phyloP scores from a whole-genome alignment of 2,329 filamentous ascomycete species.

The Pseudocercospora macadamiae region DNA sequence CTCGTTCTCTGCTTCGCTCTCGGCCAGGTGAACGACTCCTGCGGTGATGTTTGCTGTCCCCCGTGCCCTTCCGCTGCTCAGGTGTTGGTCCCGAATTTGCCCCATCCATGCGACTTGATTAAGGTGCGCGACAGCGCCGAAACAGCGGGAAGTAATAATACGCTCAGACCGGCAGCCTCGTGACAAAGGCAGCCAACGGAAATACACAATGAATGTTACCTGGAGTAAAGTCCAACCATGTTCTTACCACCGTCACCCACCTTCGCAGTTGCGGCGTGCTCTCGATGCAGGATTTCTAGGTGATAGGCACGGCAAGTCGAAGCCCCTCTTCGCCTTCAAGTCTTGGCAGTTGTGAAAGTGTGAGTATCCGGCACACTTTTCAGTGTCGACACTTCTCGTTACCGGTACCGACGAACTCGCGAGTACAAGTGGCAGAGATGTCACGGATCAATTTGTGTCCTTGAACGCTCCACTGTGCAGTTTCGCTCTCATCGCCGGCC shows the following conservation, averaged over 20 bases:
- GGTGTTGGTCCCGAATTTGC: conserved; percentile 12
- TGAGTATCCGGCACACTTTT: neutral
- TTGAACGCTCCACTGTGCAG: neutral
- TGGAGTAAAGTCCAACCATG: neutral
- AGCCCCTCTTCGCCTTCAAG: neutral
- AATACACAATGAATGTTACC: conserved; percentile 5
- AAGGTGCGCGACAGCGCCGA: conserved; percentile 3
- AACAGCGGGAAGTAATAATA: neutral
- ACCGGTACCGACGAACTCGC: neutral
- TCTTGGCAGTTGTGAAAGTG: conserved; percentile 5
- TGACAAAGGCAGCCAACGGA: neutral
- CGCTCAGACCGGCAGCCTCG: neutral
- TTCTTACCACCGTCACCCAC: neutral
- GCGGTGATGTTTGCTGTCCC: conserved; percentile 9
- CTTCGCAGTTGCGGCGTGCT: neutral
- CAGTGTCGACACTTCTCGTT: neutral
- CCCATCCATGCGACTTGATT: conserved; percentile 18
- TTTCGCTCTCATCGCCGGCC: neutral
- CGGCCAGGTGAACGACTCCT: conserved; percentile 10
- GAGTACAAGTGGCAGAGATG: neutral
- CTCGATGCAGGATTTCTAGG: conserved; percentile 1
- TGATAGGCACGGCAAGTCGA: conserved; percentile 5
- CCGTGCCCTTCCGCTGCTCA: conserved; percentile 14
- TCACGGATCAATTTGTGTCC: neutral
- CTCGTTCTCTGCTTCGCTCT: conserved; percentile 3